Percentiles rank a stretch among this genome's conserved stretches.
Conservation (phyloP, 2,329 filamentous ascomycete genomes). For the Zasmidium angulare region DNA sequence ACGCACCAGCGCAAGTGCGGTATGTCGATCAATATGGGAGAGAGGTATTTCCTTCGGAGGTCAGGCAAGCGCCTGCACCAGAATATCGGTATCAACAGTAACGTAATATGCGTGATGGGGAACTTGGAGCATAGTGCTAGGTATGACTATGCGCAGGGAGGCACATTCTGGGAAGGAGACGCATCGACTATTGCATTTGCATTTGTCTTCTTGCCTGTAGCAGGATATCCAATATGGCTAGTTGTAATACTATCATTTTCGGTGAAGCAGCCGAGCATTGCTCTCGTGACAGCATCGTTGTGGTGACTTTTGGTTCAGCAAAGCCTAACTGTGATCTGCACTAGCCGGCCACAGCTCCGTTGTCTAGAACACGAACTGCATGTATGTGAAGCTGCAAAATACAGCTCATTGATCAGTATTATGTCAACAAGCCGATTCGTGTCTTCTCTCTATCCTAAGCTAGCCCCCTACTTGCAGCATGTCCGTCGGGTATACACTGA, state of each 20-base stretch:
- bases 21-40: constrained; percentile 45
- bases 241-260: neutral
- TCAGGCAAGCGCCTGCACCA: constrained; percentile 24
- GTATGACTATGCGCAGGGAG: neutral
- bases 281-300: no score
- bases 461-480: no score
- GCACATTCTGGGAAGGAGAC: neutral
- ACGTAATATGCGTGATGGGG: constrained; percentile 3
- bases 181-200: neutral
- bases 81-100: constrained; percentile 31
- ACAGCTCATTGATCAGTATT: no score
- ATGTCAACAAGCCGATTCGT: no score
- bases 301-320: no score
- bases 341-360: no score
- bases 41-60: constrained; percentile 29
- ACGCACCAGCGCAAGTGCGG: constrained; percentile 28
- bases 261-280: neutral
- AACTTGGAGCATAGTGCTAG: constrained; percentile 6
- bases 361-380: no score
- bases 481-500: no score
- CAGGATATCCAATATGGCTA: neutral
- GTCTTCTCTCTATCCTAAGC: no score
- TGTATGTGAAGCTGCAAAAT: no score
- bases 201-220: neutral
- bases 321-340: no score